Conservation (phyloP, 2,329 filamentous ascomycete genomes). For the Colletotrichum endophyticum region DNA sequence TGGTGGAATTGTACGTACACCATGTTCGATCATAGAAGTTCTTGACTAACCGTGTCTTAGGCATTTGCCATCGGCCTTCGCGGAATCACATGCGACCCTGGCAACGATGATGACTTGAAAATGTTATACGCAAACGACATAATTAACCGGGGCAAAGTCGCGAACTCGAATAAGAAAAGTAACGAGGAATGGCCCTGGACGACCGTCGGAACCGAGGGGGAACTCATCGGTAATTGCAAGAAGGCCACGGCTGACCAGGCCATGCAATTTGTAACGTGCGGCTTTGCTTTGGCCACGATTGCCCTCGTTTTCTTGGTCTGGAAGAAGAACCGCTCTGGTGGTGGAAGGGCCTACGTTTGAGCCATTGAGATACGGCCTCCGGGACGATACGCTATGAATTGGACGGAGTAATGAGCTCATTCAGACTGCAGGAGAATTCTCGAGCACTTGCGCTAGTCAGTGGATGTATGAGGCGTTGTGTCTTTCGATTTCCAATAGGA, state of each 20-base stretch:
- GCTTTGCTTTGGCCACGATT: not conserved
- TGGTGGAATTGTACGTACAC: not conserved
- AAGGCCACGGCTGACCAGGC: conserved; percentile 11
- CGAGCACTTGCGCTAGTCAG: not conserved
- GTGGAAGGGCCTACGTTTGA: not conserved
- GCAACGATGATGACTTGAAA: no score
- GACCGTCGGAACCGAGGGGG: no score
- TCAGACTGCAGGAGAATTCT: not conserved
- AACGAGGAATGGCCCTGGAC: no score
- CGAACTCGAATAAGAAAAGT: no score
- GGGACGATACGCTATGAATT: not conserved
- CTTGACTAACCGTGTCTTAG: no score
- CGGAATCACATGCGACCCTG: not conserved
- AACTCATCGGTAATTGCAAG: not conserved
- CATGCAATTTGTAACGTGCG: conserved; percentile 13
- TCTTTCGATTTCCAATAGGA: no score
- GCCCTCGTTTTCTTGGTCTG: conserved; percentile 3
- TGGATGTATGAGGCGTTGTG: no score
- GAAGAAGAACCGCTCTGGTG: conserved; percentile 1
- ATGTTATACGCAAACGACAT: no score
- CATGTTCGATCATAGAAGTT: no score
- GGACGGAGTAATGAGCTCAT: not conserved
- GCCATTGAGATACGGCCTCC: no score
- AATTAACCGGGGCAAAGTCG: no score
- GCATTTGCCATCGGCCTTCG: not conserved